Base-by-base conservation (phyloP, 805 yeast species). In the Candida multigemmis region DNA sequence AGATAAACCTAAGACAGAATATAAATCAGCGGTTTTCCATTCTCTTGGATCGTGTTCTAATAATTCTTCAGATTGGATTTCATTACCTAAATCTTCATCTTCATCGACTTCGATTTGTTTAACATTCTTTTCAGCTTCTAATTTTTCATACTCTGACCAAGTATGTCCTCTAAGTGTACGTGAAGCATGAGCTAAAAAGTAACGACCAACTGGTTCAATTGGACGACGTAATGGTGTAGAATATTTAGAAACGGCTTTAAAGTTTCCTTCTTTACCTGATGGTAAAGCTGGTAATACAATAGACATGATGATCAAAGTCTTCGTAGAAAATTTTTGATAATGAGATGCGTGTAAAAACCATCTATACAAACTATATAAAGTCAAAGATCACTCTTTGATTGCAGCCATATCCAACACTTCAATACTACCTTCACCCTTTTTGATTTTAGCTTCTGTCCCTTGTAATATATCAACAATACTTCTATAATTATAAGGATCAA, bases 111-210 rank as follows among this genome's bases (percentile, higher is more conserved):
- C 94, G 36, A 74, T 73, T 31, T 60, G 59, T 45, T 71, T 69
- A 46, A 82, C 94, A 57, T 83, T 83, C 60, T 74, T 77, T 52
- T 79, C 93, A 35, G 95, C 95, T 69, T 87, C 93, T 41, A 86
- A 65, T 55, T 81, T 78, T 64, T 91, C 98, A 50, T 74, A 91
- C 62, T 91, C 97, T 30, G 96, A 85, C 95, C 96, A 91, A 26
- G 97, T 85, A 65, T 94, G 96, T 55, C 95, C 95, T 63, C 95
- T 77, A 44, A 87, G 68, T 29, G 93, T 74, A 69, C 98, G 82
- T 42, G 94, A 77, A 33, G 97, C 97, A 50, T 91, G 98, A 27
- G 96, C 96, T 44, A 91, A 66, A 65, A 87, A 91, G 53, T 73
- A 82, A 36, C 93, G 89, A 31, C 98, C 98, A 41, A 89, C 96